Base-by-base conservation (phyloP, 352 stramenopile genomes). In the Phytopythium vexans region DNA sequence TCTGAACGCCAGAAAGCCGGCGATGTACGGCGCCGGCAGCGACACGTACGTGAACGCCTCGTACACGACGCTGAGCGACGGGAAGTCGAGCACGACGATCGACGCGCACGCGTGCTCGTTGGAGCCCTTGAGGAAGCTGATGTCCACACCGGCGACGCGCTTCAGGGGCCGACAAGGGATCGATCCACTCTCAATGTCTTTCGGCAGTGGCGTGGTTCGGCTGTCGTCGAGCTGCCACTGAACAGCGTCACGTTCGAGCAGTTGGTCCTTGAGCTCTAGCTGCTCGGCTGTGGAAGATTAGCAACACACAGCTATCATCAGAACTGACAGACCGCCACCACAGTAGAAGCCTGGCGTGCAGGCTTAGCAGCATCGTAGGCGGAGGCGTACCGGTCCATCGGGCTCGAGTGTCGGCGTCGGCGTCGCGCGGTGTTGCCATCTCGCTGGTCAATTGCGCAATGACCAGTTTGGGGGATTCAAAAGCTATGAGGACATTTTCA, bases 1-100 rank as follows among this genome's bases (percentile, higher is more conserved):
- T 35, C 84, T 80, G 41, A 94, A 92, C 10, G 79, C 84, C 56
- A 94, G 65, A 43, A 94, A 94, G 2, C 82, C 83, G 7, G 82
- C 52, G 39, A 94, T 90, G 49, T 94, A 92, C 32, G 84, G 82
- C 41, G 81, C 73, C 35, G 82, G 80, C n/a, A 94, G 62, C 33
- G 74, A 78, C 49, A 90, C 81, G 60, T 94, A 91, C n/a, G 68
- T 83, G 69, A 87, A 92, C 33, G 82, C 84, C 37, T 94, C 84
- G 58, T 91, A 94, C 16, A 92, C 45, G 7, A 94, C 54, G 5
- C 54, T 60, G 14, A 89, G 63, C 6, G 81, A 77, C 34, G 77
- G 74, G 43, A 70, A 94, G 38, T 72, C 66, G 15, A 94, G 55
- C 49, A 94, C 79, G n/a, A 94, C 82, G 42, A 94, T 65, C 21